Evolutionary conservation across 1,284 basidiomycete species (phyloP).

Genomic region (Sutorius eximius): DNA sequence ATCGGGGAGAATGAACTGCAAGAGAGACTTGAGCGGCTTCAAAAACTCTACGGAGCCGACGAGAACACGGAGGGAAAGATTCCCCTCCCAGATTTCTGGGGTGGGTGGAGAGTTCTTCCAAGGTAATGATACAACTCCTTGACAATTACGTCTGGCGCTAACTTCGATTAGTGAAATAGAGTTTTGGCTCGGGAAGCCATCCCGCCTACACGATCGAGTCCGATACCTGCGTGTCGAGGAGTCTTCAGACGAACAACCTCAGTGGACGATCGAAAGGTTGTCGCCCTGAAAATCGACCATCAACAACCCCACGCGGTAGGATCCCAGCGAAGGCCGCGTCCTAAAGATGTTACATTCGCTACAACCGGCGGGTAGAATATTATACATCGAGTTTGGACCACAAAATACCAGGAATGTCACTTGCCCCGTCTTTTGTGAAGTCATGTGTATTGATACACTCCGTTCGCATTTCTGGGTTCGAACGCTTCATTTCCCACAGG

Average conservation of each 20-base stretch:
- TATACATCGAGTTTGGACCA: neutral
- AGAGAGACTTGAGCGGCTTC: slow-evolving; percentile 57
- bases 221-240: slow-evolving; percentile 68
- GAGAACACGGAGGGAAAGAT: slow-evolving; percentile 52
- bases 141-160: neutral
- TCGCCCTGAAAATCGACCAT: slow-evolving; percentile 22
- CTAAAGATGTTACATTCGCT: neutral
- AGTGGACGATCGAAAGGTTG: slow-evolving; percentile 32
- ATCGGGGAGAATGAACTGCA: slow-evolving; percentile 74
- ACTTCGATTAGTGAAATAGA: slow-evolving; percentile 62
- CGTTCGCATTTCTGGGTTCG: neutral
- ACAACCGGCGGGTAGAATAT: neutral
- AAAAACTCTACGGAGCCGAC: slow-evolving; percentile 57
- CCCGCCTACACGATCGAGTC: slow-evolving; percentile 86
- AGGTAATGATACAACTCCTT: slow-evolving; percentile 46
- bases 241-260: slow-evolving; percentile 43
- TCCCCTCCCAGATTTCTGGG: slow-evolving; percentile 92
- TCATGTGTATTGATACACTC: neutral
- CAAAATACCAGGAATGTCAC: slow-evolving; percentile 17
- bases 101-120: slow-evolving; percentile 92
- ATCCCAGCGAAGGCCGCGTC: neutral
- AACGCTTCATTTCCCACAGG: neutral
- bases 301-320: neutral
- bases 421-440: neutral
- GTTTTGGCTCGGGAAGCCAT: slow-evolving; percentile 92